Base-by-base conservation (phyloP, 768 basidiomycete genomes). In the Holtermannia corniformis region DNA sequence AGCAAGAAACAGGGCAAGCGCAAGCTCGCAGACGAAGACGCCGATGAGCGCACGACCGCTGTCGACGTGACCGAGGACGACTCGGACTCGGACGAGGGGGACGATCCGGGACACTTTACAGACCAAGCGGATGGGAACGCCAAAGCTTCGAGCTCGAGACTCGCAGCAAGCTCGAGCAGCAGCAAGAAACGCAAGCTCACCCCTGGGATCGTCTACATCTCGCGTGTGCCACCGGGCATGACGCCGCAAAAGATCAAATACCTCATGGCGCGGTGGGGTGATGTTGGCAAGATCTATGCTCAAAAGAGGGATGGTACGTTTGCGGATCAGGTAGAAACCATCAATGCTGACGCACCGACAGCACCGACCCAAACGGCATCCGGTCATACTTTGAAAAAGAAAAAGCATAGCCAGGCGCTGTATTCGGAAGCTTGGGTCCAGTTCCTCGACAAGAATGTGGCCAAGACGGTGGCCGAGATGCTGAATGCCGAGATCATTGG, bases 351-450 rank as follows among this genome's bases (percentile, higher is more conserved):
- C 21, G 27, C 43, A 55, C 24, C 23, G 27, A 56, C 51, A 16
- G 62, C 41, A 58, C 63, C 16, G 44, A 57, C 47, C 21, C 52
- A 44, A 28, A 42, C 47, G 14, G 37, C 49, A 26, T 25, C 55
- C 5, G 24, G 22, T 19, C 14, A 44, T 23, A 49, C 47, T 12
- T 26, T 55, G 41, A 65, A 63, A 10, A 92, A 91, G 72, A 77
- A 83, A n/a, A 86, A 88, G 32, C 88, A 92, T 75, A 86, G 87
- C 71, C 87, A 87, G 59, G 77, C 83, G 11, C 87, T 91, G 63
- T 97, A 85, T 67, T 85, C 85, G 0, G 95, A 99, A 71, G 95
- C 95, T 26, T 99, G 95, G 95, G 85, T 97, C 41, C 95, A 99
- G 73, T 96, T 97, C 76, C 83, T 85, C 59, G 86, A 96, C 74